Base-by-base conservation (phyloP, 192 early-diverging fungal species). In the Pilobolus umbonatus region DNA sequence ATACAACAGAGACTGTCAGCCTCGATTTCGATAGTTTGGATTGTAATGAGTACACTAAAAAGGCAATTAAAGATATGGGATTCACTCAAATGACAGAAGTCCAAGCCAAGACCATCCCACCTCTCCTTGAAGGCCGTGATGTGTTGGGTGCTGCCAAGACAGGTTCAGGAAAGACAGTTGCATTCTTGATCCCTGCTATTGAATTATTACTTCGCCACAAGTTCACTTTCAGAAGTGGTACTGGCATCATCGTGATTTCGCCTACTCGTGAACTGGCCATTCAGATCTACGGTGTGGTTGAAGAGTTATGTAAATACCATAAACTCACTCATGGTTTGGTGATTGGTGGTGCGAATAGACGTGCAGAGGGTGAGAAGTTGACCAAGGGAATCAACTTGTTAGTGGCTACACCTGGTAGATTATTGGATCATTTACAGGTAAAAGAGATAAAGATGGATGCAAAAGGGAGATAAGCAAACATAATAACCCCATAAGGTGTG, bases 101-200 rank as follows among this genome's bases (percentile, higher is more conserved):
- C 53, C 97, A 99, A 75, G 95, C 95, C 39, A 80, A 93, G 36
- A 88, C 88, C 6, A 97, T 99, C 46, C 94, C 93, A 15, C 88
- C 97, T 40, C 82, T 93, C 49, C 82, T 99, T 77, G 92, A 94
- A 15, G 97, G 97, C 39, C 86, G 93, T 42, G 97, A 99, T 75
- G 93, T 99, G 38, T 75, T 99, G 28, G 97, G 97, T 46, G 95
- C 95, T 55, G 97, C 97, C 30, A 99, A 98, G 72, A 99, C 97
- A 2, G 95, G 97, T 21, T 91, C 88, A 14, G 95, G 95, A 57
- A 96, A 96, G 73, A 99, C 97, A 8, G 81, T 98, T 47, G 89
- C 97, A n/a, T 99, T 99, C 74, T 72, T 99, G 65, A 87, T 99
- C 46, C 97, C 97, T 34, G 90, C 92, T 7, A 74, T 99, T 26